Evolutionary conservation across 1,284 basidiomycete species (phyloP), one percentile per base, ranked within the genome.

Genomic region (Tilletia setariae): DNA sequence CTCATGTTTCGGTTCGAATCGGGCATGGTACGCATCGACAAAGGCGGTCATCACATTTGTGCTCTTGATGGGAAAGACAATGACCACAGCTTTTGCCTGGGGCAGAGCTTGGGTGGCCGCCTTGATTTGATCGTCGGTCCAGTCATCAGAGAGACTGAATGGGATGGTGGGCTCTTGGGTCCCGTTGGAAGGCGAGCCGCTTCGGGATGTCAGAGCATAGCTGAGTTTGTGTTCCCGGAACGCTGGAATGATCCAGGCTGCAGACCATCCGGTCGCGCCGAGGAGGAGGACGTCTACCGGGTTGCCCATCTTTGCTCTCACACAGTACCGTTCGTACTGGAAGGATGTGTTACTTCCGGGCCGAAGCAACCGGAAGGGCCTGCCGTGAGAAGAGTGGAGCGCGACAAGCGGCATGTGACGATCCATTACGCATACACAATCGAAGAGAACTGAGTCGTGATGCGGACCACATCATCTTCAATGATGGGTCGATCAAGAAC

Each of bases 1-100:
- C 2, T 51, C 13, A 11, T 70, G 71, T 23, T 74, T 70, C 16
- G 70, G 43, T 30, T 30, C 67, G 23, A 59, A 74, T 68, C 44
- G 62, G 15, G 53, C 59, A 1, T 62, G 43, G 56, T 78, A 79
- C n/a, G 70, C 61, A 28, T 66, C 30, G 32, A 79, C 70, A 1
- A 79, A 70, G 19, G 70, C 68, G 28, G 72, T 69, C 7, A 78
- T 72, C 23, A 72, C 74, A 13, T 70, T 64, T 4, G 65, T 46
- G 2, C 63, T 43, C 44, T 78, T 77, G 68, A 79, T 71, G 56
- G 76, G 76, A 74, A 90, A 90, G 7, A 87, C 87, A 63, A 90
- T 86, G 23, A 90, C 80, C 2, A 90, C 85, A 0, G 87, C 88
- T 61, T 79, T 80, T 11, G 89, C 88, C 66, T 85, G 82, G 0